Base-by-base conservation (phyloP, 139 green algal genomes). In the Limnomonas spitsbergensis region DNA sequence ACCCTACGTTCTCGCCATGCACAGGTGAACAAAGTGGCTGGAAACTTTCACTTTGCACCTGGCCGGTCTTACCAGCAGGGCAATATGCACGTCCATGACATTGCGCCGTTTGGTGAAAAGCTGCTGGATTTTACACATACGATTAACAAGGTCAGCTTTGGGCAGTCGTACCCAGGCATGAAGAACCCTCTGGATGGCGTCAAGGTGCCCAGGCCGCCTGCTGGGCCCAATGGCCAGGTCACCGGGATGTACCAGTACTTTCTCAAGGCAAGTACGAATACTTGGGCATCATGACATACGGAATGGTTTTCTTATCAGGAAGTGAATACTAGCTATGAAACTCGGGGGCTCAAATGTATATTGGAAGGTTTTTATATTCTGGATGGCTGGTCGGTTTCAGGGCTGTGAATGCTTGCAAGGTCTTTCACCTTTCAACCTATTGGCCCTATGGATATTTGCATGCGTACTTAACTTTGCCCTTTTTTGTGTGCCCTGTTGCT, bases 161-260 rank as follows among this genome's bases (percentile, higher is more conserved):
- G 89, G 20, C 56, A 70, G 47, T 29, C 53, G 1, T 96, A 92
- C 82, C 92, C 84, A 2, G 93, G 93, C 42, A 91, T 93, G 87
- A 81, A 81, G 35, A 97, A 97, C 81, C 93, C 93, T 26, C 85
- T 97, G 80, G 93, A 97, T 73, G 81, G 82, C 3, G 82, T 83
- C 27, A 78, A 76, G 14, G 39, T 77, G 6, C 79, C 78, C 35
- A 77, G 81, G 40, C 53, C 69, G 6, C 76, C 76, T 26, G 40
- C 27, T 61, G 53, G 69, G 14, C 1, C 42, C 9, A 20, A 69
- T 9, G 81, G 38, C 3, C 2, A 39, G 9, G n/a, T 35, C 32
- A 89, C 84, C 24, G 95, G 93, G 76, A 93, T 96, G 90, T 97
- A 90, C 83, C 94, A 99, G 78, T 99, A 99, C 81, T 98, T 98